Evolutionary conservation across 2,329 filamentous ascomycete species (phyloP).

Genomic region (Phyllosticta ampelicida): DNA sequence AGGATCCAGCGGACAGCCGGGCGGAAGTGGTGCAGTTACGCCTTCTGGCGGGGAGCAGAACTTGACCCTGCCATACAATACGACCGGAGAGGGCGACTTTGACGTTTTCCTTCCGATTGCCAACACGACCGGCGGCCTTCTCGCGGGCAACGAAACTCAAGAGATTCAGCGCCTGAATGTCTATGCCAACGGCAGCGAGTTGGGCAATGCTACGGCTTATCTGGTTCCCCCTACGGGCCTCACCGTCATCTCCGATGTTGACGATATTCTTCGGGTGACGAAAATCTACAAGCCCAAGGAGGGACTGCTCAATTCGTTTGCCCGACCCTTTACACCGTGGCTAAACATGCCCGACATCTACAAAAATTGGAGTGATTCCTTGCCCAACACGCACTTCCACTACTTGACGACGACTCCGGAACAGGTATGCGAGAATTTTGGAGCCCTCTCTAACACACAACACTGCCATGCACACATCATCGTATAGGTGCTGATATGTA

Average conservation of each 20-base stretch:
- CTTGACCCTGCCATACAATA: conserved; percentile 53
- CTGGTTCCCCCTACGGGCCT: conserved; percentile 60
- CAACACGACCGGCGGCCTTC: conserved; percentile 45
- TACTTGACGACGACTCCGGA: conserved; percentile 74
- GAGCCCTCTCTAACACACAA: neutral
- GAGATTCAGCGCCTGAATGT: conserved; percentile 58
- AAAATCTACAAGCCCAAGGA: conserved; percentile 69
- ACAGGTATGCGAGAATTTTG: conserved; percentile 31
- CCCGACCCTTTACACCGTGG: conserved; percentile 59
- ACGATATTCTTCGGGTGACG: conserved; percentile 70
- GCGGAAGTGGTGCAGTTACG: conserved; percentile 40
- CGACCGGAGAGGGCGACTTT: conserved; percentile 60
- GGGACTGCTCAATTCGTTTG: conserved; percentile 67
- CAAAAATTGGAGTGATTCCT: conserved; percentile 58
- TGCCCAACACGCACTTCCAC: conserved; percentile 65
- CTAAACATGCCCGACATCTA: conserved; percentile 73
- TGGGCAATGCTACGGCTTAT: conserved; percentile 66
- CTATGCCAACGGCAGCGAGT: conserved; percentile 51
- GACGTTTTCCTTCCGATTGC: conserved; percentile 57
- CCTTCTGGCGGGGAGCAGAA: conserved; percentile 51
- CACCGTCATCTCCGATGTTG: conserved; percentile 67
- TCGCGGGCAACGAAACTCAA: conserved; percentile 53
- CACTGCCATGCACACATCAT: too few species aligned
- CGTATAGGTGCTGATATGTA: neutral
- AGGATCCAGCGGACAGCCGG: conserved; percentile 39